phyloP scores from a whole-genome alignment of 2,329 filamentous ascomycete genomes.

The Ophiocordyceps camponoti-floridani region DNA sequence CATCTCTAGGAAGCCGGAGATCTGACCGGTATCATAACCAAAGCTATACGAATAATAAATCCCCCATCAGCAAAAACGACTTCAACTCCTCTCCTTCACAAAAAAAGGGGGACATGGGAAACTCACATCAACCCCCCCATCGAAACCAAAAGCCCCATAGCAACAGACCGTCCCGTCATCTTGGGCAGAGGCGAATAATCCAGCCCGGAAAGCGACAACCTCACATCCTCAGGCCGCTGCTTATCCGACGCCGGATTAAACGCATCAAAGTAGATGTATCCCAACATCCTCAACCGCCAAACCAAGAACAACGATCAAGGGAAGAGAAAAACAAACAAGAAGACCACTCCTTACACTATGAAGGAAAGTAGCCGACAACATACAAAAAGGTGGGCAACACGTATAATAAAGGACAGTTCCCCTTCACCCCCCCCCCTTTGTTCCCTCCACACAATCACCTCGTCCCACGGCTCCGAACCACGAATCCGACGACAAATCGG shows the following conservation, averaged over 20 bases:
- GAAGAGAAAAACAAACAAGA: too few relatives aligned
- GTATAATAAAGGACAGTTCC: too few relatives aligned
- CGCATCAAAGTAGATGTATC: conserved; percentile 20
- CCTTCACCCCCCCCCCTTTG: too few relatives aligned
- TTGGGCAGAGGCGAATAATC: conserved; percentile 26
- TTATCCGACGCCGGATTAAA: conserved; percentile 22
- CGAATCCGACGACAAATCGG: too few relatives aligned
- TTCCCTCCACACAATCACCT: too few relatives aligned
- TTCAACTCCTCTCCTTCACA: too few relatives aligned
- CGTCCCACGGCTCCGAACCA: too few relatives aligned
- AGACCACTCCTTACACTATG: too few relatives aligned
- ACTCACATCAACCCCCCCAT: conserved; percentile 26
- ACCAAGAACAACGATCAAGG: neutral
- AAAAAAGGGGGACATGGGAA: neutral
- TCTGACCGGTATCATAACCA: conserved; percentile 36
- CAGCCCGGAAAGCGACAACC: conserved; percentile 17
- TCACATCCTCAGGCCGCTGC: conserved; percentile 9
- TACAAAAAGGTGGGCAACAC: too few relatives aligned
- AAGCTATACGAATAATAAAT: conserved; percentile 9
- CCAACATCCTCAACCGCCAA: neutral
- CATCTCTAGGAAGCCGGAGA: conserved; percentile 44
- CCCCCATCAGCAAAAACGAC: neutral
- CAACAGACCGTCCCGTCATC: conserved; percentile 17
- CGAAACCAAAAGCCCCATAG: conserved; percentile 21
- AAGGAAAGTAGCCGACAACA: too few relatives aligned